Conservation (phyloP, 371 early-diverging fungal genomes). For the Entomophthora muscae region DNA sequence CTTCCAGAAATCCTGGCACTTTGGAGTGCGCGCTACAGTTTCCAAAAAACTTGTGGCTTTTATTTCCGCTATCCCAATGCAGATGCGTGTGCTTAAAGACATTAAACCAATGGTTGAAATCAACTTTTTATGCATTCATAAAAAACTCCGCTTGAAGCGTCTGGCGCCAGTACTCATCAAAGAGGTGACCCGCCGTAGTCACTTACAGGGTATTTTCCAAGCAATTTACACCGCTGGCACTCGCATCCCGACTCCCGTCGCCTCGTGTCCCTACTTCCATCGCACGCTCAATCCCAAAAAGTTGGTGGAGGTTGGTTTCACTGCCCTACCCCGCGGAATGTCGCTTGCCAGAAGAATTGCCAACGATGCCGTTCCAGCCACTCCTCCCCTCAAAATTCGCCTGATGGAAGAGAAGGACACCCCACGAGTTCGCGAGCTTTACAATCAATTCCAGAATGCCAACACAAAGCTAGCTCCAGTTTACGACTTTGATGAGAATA, state of each 20-base stretch:
- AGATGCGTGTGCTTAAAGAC: slow-evolving; percentile 39
- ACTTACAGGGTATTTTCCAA: slow-evolving; percentile 88
- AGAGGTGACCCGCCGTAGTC: slow-evolving; percentile 91
- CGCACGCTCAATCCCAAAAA: slow-evolving; percentile 86
- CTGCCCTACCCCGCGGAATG: slow-evolving; percentile 45
- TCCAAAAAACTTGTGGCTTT: slow-evolving; percentile 83
- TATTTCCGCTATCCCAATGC: slow-evolving; percentile 81
- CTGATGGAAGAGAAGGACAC: slow-evolving; percentile 60
- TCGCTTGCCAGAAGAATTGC: slow-evolving; percentile 60
- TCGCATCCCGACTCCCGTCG: slow-evolving; percentile 77
- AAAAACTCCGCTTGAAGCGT: slow-evolving; percentile 85
- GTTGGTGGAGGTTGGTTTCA: slow-evolving; percentile 83
- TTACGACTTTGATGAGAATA: slow-evolving; percentile 62
- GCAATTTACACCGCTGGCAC: slow-evolving; percentile 96
- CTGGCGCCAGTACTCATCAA: slow-evolving; percentile 97
- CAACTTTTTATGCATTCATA: slow-evolving; percentile 97
- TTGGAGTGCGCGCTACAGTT: slow-evolving; percentile 76
- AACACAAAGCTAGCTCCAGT: slow-evolving; percentile 51
- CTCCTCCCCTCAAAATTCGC: slow-evolving; percentile 52
- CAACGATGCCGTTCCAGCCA: slow-evolving; percentile 44
- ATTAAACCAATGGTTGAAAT: slow-evolving; percentile 72
- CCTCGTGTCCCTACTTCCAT: slow-evolving; percentile 74
- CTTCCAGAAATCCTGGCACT: slow-evolving; percentile 68
- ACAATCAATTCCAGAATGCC: slow-evolving; percentile 45
- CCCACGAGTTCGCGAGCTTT: slow-evolving; percentile 39